Base-by-base conservation (phyloP, 352 stramenopile species). In the Blastocystis sp. region DNA sequence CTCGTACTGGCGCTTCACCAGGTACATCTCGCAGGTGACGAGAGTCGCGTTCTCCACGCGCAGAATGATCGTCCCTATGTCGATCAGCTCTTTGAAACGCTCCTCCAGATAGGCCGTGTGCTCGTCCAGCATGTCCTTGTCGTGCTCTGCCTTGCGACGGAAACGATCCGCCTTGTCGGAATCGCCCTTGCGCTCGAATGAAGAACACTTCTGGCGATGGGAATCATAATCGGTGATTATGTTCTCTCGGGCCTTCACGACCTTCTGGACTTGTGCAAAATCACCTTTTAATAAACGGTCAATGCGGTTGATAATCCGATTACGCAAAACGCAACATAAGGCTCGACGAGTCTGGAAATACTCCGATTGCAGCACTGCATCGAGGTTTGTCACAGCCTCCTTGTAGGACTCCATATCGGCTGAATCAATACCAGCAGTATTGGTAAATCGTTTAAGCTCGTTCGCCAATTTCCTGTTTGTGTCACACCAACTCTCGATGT, bases 141-240 rank as follows among this genome's bases (percentile, higher is more conserved):
- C 75, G 55, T 87, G 75, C 62, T 87, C 75, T 16, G 62, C 55
- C 75, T 87, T 87, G 30, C 55, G 75, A 75, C 75, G 75, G 75
- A 87, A 87, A 75, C 62, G 55, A 69, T 87, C 55, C 20, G 75
- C 75, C 34, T 87, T 87, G 26, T 73, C 41, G n/a, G 24, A 39
- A n/a, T 87, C 75, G 0, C 75, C 75, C 2, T 87, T 87, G 24
- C 62, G 55, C 55, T 87, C 75, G 45, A 87, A 73, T 0, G 55
- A 53, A 24, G 62, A 68, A 3, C 55, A 68, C 34, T 87, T 87
- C 34, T 87, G 55, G 26, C 62, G 55, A 87, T 87, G 75, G n/a
- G 75, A 68, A 75, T 87, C 75, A 26, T 87, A 73, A 34, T 87
- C 75, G 2, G 62, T 87, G n/a, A 87, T 73, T 41, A 87, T 87